Percentiles rank a stretch among this genome's conserved stretches.
These are phyloP conservation scores for Elongisporangium anandrum DNA, from an alignment of 352 stramenopile species.

Conservation along the genomic window DNA sequence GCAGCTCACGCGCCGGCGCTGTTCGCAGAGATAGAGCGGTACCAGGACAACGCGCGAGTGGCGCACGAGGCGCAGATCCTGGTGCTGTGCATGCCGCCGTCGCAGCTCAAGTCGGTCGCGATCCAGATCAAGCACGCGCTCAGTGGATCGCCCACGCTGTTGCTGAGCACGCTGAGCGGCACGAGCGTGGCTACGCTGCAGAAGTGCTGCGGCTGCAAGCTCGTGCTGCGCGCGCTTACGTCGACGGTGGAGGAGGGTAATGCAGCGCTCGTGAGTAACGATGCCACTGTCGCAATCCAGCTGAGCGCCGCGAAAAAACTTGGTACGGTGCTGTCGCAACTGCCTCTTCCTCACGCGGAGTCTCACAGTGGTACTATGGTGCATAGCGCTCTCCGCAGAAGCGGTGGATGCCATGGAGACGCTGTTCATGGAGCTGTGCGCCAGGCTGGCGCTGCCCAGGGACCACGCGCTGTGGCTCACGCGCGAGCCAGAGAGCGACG, in stretches of 20 bases:
- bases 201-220: slow-evolving; percentile 38
- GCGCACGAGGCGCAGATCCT: slow-evolving; percentile 51
- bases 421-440: too few relatives aligned
- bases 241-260: too few relatives aligned
- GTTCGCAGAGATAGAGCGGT: slow-evolving; percentile 35
- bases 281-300: background rate
- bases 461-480: too few relatives aligned
- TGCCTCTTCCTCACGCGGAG: too few relatives aligned
- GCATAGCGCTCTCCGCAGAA: too few relatives aligned
- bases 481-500: too few relatives aligned
- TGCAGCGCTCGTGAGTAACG: background rate
- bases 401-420: too few relatives aligned
- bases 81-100: slow-evolving; percentile 57
- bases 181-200: slow-evolving; percentile 28
- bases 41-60: slow-evolving; percentile 57
- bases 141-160: slow-evolving; percentile 16
- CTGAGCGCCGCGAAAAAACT: too few relatives aligned
- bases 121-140: slow-evolving; percentile 67
- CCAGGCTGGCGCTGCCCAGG: too few relatives aligned
- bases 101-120: slow-evolving; percentile 61
- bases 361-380: too few relatives aligned
- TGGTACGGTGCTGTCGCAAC: too few relatives aligned
- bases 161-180: slow-evolving; percentile 48
- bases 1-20: slow-evolving; percentile 12
- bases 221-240: slow-evolving; percentile 23